Conservation (phyloP, 2,329 filamentous ascomycete species). For the Epichloe uncinata region DNA sequence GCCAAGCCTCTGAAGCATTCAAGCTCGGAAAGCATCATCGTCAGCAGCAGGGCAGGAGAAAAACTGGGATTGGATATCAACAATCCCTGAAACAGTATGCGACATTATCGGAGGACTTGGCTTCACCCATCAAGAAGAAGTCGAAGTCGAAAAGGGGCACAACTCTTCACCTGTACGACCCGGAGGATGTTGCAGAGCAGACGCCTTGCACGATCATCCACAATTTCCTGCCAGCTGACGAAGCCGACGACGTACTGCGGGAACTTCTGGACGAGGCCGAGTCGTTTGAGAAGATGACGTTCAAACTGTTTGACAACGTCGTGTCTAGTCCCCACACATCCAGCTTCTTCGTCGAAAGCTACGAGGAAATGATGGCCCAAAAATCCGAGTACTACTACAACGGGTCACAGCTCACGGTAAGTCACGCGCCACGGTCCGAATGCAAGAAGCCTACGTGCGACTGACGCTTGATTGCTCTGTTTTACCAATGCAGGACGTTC, state of each 20-base stretch:
- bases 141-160: constrained; percentile 60
- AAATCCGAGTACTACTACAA: constrained; percentile 79
- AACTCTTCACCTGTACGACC: constrained; percentile 73
- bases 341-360: constrained; percentile 67
- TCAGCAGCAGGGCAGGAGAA: constrained; percentile 18
- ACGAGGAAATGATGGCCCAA: constrained; percentile 55
- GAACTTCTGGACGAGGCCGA: constrained; percentile 65
- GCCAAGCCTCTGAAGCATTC: constrained; percentile 48
- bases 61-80: constrained; percentile 38
- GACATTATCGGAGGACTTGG: constrained; percentile 6
- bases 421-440: neutral
- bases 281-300: constrained; percentile 57
- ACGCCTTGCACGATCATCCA: constrained; percentile 89
- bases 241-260: constrained; percentile 59
- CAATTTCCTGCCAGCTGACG: constrained; percentile 63
- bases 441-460: neutral
- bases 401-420: constrained; percentile 53
- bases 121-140: constrained; percentile 28
- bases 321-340: constrained; percentile 77
- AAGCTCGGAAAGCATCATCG: constrained; percentile 8
- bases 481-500: constrained; percentile 45
- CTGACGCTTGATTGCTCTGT: neutral
- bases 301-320: constrained; percentile 79
- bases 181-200: constrained; percentile 64
- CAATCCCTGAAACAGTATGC: constrained; percentile 47